These are phyloP conservation scores for Hymenoscyphus infarciens DNA, from an alignment of 2,329 filamentous ascomycete species.

Conservation along the genomic window DNA sequence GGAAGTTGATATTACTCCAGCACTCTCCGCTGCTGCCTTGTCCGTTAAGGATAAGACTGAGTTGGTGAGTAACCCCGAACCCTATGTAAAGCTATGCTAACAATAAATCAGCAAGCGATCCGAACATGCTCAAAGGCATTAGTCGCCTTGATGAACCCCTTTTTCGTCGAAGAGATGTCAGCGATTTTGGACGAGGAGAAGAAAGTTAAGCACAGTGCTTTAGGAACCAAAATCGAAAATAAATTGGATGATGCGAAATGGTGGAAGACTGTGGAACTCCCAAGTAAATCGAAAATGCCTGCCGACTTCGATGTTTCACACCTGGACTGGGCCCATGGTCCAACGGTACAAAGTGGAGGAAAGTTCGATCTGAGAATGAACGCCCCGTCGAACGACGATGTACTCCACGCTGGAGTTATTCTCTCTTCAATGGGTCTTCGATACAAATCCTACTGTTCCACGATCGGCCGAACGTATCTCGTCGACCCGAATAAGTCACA, in stretches of 20 bases:
- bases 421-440: constrained; percentile 86
- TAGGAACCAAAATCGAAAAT: constrained; percentile 82
- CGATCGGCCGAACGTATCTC: constrained; percentile 89
- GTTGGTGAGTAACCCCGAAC: constrained; percentile 48
- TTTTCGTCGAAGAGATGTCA: constrained; percentile 98
- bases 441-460: constrained; percentile 93
- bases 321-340: constrained; percentile 90
- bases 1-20: constrained; percentile 79
- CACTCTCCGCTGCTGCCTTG: constrained; percentile 79
- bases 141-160: constrained; percentile 90
- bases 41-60: constrained; percentile 94
- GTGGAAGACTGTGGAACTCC: constrained; percentile 75
- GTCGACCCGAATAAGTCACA: constrained; percentile 97
- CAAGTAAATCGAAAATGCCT: constrained; percentile 71
- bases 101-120: constrained; percentile 65
- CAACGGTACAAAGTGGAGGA: constrained; percentile 90
- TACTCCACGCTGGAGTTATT: constrained; percentile 88
- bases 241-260: constrained; percentile 94
- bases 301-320: constrained; percentile 82
- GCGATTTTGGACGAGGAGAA: constrained; percentile 93
- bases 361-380: constrained; percentile 87
- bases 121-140: constrained; percentile 92
- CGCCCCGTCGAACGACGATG: constrained; percentile 73
- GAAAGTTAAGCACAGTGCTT: constrained; percentile 84
- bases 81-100: constrained; percentile 7